These are phyloP conservation scores for Calonectria hawksworthii DNA, from an alignment of 2,329 filamentous ascomycete genomes.

Conservation along the genomic window DNA sequence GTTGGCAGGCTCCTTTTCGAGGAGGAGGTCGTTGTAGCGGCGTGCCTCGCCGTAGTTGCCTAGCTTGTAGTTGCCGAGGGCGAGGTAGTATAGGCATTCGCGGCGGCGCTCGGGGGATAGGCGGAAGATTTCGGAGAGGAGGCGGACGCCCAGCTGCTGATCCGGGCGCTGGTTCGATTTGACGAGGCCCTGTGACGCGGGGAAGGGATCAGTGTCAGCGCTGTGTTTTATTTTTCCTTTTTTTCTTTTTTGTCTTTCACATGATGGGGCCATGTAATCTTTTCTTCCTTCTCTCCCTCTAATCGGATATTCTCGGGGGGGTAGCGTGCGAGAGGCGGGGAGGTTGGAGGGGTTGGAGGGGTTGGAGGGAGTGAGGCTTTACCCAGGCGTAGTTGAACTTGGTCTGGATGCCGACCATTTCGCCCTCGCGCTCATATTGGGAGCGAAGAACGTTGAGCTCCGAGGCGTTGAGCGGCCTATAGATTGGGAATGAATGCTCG, in stretches of 20 bases:
- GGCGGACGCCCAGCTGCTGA: constrained; percentile 93
- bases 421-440: constrained; percentile 97
- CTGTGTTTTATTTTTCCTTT: too few relatives aligned
- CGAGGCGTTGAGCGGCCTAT: constrained; percentile 87
- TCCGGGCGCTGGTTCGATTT: constrained; percentile 89
- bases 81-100: constrained; percentile 98
- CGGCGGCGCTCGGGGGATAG: constrained; percentile 91
- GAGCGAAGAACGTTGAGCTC: constrained; percentile 93
- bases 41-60: constrained; percentile 97
- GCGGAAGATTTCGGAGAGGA: constrained; percentile 97
- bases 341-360: background rate
- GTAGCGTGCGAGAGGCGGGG: background rate
- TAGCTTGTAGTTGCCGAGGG: constrained; percentile 97
- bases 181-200: constrained; percentile 81
- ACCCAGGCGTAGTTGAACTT: constrained; percentile 99
- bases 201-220: constrained; percentile 11
- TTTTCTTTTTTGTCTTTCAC: background rate
- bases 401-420: constrained; percentile 96
- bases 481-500: constrained; percentile 22
- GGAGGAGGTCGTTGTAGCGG: constrained; percentile 91
- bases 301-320: background rate
- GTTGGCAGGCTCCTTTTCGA: constrained; percentile 93
- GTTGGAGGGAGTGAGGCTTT: constrained; percentile 41
- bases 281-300: background rate
- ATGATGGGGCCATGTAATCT: background rate